Percentiles rank a stretch among this genome's conserved stretches.
phyloP scores from a whole-genome alignment of 352 stramenopile species.

The Phytophthora quininea region DNA sequence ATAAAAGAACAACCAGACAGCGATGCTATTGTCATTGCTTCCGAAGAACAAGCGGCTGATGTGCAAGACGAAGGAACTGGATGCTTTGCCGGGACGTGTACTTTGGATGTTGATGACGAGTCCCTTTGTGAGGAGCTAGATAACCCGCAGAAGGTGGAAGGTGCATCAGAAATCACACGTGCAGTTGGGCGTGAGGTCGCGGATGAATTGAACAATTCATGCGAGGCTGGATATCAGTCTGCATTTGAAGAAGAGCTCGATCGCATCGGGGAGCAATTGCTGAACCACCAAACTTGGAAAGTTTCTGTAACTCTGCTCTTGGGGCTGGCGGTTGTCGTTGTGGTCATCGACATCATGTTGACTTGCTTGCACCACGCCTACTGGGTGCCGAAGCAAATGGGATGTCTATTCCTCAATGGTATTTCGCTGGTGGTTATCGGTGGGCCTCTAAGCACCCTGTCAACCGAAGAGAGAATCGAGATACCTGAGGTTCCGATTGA shows the following conservation, averaged over 20 bases:
- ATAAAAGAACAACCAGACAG: too few relatives aligned
- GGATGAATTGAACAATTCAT: neutral
- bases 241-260: conserved; percentile 1
- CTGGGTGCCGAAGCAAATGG: conserved; percentile 9
- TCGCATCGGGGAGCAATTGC: neutral
- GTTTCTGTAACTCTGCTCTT: conserved; percentile 28
- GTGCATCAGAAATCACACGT: too few relatives aligned
- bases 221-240: neutral
- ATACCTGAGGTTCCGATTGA: neutral
- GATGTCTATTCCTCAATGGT: conserved; percentile 7
- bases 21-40: neutral
- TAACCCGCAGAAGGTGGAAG: neutral
- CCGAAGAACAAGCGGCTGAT: neutral
- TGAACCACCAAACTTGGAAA: conserved; percentile 18
- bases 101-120: neutral
- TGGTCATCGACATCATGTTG: conserved; percentile 28
- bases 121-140: neutral
- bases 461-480: neutral
- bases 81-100: neutral
- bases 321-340: conserved; percentile 30
- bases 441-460: conserved; percentile 5
- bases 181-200: neutral
- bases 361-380: conserved; percentile 15
- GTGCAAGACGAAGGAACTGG: neutral
- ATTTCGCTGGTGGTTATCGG: conserved; percentile 11